Evolutionary conservation across 164 flowering plant species (phyloP).

Genomic region (Sedum album): DNA sequence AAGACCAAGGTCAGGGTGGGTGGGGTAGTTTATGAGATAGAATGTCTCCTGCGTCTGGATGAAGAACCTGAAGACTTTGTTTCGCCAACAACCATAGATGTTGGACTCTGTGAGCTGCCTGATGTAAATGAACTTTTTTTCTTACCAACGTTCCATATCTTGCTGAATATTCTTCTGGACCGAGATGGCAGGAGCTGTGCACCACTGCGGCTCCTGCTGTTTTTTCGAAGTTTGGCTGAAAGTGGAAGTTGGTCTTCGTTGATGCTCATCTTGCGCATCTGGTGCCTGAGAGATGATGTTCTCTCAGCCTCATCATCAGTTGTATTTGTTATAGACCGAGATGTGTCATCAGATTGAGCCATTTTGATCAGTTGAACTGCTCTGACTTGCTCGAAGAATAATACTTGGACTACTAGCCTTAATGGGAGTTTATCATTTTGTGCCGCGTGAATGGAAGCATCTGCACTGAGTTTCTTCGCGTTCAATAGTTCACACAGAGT

Average conservation of each 20-base stretch:
- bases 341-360: not conserved
- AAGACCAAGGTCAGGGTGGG: not conserved
- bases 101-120: conserved; percentile 9
- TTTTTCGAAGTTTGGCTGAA: conserved; percentile 1
- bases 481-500: conserved; percentile 7
- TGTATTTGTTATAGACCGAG: conserved; percentile 3
- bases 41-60: conserved; percentile 3
- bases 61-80: conserved; percentile 10
- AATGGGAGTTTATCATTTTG: conserved; percentile 13
- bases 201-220: conserved; percentile 3
- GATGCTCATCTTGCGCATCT: not conserved
- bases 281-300: conserved; percentile 1
- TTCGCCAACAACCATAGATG: not conserved
- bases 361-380: conserved; percentile 2
- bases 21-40: not conserved
- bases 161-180: conserved; percentile 6
- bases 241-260: not conserved
- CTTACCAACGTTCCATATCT: conserved; percentile 6
- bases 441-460: conserved; percentile 12
- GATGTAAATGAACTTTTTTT: conserved; percentile 8
- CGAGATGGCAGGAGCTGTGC: conserved; percentile 8
- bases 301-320: not conserved
- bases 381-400: conserved; percentile 12
- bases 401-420: conserved; percentile 10
- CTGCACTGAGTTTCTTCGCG: conserved; percentile 9